Conservation (phyloP, 23 red algal genomes). For the Gracilariopsis chorda region DNA sequence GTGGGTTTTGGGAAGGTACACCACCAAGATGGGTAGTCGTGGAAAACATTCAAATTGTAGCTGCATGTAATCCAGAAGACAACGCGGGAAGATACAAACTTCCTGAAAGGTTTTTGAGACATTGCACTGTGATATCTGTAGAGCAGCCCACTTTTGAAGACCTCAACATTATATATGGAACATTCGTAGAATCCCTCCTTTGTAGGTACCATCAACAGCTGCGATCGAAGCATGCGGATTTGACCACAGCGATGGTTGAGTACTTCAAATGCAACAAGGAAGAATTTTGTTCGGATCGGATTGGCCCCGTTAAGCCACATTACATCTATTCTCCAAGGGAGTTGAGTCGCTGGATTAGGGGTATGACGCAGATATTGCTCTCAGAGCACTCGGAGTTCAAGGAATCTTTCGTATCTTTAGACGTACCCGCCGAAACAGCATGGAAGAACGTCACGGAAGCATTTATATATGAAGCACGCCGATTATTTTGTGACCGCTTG, state of each 20-base stretch:
- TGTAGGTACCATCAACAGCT: neutral
- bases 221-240: neutral
- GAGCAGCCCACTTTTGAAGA: slow-evolving; percentile 42
- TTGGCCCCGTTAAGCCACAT: slow-evolving; percentile 40
- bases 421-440: neutral
- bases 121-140: slow-evolving; percentile 48
- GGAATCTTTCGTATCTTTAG: neutral
- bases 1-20: slow-evolving; percentile 58
- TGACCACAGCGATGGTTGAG: slow-evolving; percentile 62
- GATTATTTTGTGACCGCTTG: slow-evolving; percentile 61
- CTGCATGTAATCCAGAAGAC: slow-evolving; percentile 69
- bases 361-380: slow-evolving; percentile 48
- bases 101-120: slow-evolving; percentile 34
- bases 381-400: neutral
- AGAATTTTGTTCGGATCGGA: neutral
- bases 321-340: slow-evolving; percentile 79
- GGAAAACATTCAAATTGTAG: slow-evolving; percentile 57
- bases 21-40: slow-evolving; percentile 43
- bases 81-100: slow-evolving; percentile 45
- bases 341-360: slow-evolving; percentile 66
- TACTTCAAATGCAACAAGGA: slow-evolving; percentile 47
- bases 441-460: slow-evolving; percentile 49
- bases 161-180: slow-evolving; percentile 48
- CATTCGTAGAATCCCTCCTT: slow-evolving; percentile 31
- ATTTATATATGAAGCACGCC: slow-evolving; percentile 61